Base-by-base conservation (phyloP, 2,329 filamentous ascomycete genomes). In the Xylariales sp. region DNA sequence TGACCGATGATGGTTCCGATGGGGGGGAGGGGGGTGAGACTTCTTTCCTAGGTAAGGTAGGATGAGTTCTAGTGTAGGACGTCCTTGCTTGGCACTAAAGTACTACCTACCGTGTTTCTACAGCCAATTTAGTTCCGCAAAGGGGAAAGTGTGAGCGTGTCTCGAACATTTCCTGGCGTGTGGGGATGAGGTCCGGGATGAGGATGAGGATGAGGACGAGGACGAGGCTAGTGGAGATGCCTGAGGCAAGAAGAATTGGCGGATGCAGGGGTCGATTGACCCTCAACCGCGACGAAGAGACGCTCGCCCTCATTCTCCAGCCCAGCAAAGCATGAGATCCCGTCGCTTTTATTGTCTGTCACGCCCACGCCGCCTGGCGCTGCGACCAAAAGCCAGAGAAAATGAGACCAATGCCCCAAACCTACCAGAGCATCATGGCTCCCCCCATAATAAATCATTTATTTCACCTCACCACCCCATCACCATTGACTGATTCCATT, bases 391-490 rank as follows among this genome's bases (percentile, higher is more conserved):
- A 53, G 48, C 48, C 39, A 51, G 44, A 49, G 47, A 54, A 60
- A 61, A 61, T 60, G 58, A 61, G 58, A 60, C 58, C 58, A 56
- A 56, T 52, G 55, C 54, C 55, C 58, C 58, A 60, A 60, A 56
- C 56, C 54, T 55, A 53, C 52, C 53, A 55, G 52, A 52, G 43
- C 55, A 43, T 36, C 34, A 62, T 59, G 60, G 53, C 57, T 52
- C 53, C 59, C 58, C 60, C 60, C 58, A 60, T 61, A 62, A 54
- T 53, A 50, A 52, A 51, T 49, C 46, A 46, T 46, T 27, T 44
- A 21, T 35, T 25, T 21, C 33, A 24, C 39, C 29, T 21, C 15
- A 35, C 22, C 38, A 16, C 33, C 29, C 18, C 29, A 21, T 25
- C 42, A 27, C 24, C 24, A 8, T 8, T n/a, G 8, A 8, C n/a